Evolutionary conservation across 202 grass and related monocot genomes (phyloP).

Genomic region (Elaeis oleifera): DNA sequence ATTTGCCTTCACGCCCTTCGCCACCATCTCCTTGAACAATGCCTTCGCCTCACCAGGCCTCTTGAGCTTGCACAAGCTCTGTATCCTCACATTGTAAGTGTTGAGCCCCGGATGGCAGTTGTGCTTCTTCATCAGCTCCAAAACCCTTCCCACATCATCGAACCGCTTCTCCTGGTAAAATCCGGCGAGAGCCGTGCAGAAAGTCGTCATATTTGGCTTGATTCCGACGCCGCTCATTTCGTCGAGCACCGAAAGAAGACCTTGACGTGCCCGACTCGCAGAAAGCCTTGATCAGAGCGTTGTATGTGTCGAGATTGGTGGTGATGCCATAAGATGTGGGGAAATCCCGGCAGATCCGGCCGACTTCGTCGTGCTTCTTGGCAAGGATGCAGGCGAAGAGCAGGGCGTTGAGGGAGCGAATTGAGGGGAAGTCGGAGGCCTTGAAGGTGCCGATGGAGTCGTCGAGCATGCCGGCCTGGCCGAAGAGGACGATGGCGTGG

Average conservation of each 20-base stretch:
- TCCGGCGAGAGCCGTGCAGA: neutral
- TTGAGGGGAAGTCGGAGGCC: neutral
- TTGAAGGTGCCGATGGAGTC: neutral
- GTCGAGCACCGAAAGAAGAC: neutral
- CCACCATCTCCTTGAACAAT: neutral
- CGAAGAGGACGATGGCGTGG: conserved; percentile 10
- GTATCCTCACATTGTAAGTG: conserved; percentile 1
- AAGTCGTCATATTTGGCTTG: conserved; percentile 5
- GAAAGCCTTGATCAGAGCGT: conserved; percentile 3
- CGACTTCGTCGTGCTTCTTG: conserved; percentile 3
- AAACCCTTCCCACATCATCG: neutral
- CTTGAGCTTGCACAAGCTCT: conserved; percentile 10
- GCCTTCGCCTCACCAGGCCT: neutral
- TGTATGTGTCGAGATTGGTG: conserved; percentile 5
- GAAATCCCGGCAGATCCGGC: neutral
- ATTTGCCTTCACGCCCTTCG: neutral
- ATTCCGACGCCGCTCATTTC: neutral
- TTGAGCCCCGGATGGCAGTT: neutral
- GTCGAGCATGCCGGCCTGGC: conserved; percentile 1
- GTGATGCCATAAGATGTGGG: neutral
- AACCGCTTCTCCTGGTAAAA: conserved; percentile 8
- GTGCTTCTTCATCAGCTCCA: conserved; percentile 11
- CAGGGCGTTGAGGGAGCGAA: conserved; percentile 3
- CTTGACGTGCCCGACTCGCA: conserved; percentile 8
- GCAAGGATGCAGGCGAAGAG: conserved; percentile 12